Evolutionary conservation across 1,284 basidiomycete species (phyloP).

Genomic region (Somion occarium): DNA sequence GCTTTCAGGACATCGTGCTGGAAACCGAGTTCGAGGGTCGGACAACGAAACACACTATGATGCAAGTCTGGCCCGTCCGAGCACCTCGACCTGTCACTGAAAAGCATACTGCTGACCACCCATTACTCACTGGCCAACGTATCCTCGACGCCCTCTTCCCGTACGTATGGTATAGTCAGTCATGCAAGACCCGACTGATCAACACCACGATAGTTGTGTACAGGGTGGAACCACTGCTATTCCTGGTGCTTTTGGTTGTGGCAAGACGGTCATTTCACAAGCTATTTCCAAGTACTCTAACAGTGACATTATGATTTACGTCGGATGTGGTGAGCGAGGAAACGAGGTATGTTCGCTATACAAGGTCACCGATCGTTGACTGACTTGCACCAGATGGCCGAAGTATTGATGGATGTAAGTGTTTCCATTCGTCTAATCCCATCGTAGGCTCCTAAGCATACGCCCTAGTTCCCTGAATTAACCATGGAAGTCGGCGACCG

Average conservation of each 20-base stretch:
- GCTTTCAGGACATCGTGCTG: constrained; percentile 80
- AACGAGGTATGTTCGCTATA: constrained; percentile 58
- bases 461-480: constrained; percentile 84
- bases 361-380: background rate
- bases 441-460: constrained; percentile 12
- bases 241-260: constrained; percentile 98
- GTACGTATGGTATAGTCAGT: constrained; percentile 34
- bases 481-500: constrained; percentile 88
- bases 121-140: constrained; percentile 94
- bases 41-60: constrained; percentile 90
- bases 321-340: constrained; percentile 93
- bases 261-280: constrained; percentile 96
- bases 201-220: constrained; percentile 72
- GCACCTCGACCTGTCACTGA: constrained; percentile 93
- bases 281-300: constrained; percentile 99
- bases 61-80: constrained; percentile 99
- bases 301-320: constrained; percentile 99
- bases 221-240: constrained; percentile 99
- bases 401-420: constrained; percentile 88
- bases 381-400: constrained; percentile 76
- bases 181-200: constrained; percentile 4
- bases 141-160: constrained; percentile 98
- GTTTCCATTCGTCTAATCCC: too few relatives aligned
- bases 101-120: constrained; percentile 92
- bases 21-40: constrained; percentile 99